phyloP scores from a whole-genome alignment of 305 asterid species.

The Coffea humblotiana region DNA sequence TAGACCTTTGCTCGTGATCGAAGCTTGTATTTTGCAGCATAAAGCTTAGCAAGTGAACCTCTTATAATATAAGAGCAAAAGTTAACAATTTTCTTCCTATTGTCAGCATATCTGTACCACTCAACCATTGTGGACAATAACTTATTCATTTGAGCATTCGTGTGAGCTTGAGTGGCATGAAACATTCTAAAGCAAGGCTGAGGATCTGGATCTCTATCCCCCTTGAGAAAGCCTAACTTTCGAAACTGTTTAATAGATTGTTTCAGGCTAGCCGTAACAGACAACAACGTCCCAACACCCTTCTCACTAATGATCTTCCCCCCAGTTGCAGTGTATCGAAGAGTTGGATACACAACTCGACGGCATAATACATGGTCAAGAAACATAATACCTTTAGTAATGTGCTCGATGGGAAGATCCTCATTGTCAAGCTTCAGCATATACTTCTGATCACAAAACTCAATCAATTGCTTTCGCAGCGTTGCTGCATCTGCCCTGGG shows the following conservation, averaged over 20 bases:
- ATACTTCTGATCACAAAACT: constrained; percentile 81
- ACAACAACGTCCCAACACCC: constrained; percentile 87
- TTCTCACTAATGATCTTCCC: constrained; percentile 96
- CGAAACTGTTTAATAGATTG: constrained; percentile 88
- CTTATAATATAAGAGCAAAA: constrained; percentile 88
- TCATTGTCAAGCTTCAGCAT: constrained; percentile 91
- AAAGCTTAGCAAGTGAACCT: constrained; percentile 96
- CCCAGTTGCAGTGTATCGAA: constrained; percentile 91
- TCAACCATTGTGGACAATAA: constrained; percentile 83
- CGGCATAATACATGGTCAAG: constrained; percentile 93
- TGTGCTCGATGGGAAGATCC: constrained; percentile 88
- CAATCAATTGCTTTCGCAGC: constrained; percentile 77
- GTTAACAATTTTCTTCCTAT: constrained; percentile 89
- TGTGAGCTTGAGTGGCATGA: constrained; percentile 96
- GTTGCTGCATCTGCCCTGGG: constrained; percentile 96
- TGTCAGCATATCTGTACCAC: constrained; percentile 97
- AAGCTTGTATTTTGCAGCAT: constrained; percentile 95
- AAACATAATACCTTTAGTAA: constrained; percentile 93
- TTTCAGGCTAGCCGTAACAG: constrained; percentile 92
- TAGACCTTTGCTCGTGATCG: constrained; percentile 94
- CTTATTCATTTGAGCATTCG: constrained; percentile 97
- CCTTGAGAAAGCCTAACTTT: constrained; percentile 76
- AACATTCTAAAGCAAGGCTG: constrained; percentile 98
- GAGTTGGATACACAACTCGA: constrained; percentile 92
- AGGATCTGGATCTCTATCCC: constrained; percentile 96